Conservation (phyloP, 805 yeast species). For the Starmera dryadoides region DNA sequence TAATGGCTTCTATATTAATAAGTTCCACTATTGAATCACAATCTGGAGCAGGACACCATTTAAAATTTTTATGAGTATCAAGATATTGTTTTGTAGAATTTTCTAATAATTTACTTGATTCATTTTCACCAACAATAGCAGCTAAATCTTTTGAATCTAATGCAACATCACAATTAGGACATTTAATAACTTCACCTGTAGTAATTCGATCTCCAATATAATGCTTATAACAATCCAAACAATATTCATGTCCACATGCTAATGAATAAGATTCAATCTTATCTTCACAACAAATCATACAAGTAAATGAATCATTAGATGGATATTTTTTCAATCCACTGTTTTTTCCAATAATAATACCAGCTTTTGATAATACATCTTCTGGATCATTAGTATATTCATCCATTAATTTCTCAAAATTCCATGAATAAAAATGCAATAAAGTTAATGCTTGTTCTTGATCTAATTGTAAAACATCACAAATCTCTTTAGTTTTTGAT, state of each 20-base stretch:
- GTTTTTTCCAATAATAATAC: constrained; percentile 17
- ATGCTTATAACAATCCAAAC: constrained; percentile 58
- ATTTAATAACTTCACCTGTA: constrained; percentile 44
- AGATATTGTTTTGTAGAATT: constrained; percentile 42
- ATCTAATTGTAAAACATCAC: constrained; percentile 29
- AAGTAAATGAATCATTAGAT: constrained; percentile 30
- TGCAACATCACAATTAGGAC: constrained; percentile 53
- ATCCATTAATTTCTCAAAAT: constrained; percentile 49
- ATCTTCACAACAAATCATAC: constrained; percentile 71
- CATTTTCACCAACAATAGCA: constrained; percentile 27
- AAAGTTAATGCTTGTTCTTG: constrained; percentile 34
- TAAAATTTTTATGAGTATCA: constrained; percentile 41
- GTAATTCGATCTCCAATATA: constrained; percentile 43
- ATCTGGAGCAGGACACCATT: constrained; percentile 85
- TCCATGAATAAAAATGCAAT: constrained; percentile 48
- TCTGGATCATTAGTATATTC: constrained; percentile 40
- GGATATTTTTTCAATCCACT: constrained; percentile 1
- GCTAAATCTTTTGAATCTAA: constrained; percentile 32
- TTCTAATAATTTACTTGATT: constrained; percentile 22
- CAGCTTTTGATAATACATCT: constrained; percentile 25
- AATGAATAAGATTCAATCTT: constrained; percentile 38
- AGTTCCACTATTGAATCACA: constrained; percentile 52
- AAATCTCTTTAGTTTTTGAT: constrained; percentile 25
- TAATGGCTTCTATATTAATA: constrained; percentile 6
- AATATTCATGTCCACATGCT: constrained; percentile 65